These are phyloP conservation scores for Sapria himalayana DNA, from an alignment of 345 rosid species.

Conservation along the genomic window DNA sequence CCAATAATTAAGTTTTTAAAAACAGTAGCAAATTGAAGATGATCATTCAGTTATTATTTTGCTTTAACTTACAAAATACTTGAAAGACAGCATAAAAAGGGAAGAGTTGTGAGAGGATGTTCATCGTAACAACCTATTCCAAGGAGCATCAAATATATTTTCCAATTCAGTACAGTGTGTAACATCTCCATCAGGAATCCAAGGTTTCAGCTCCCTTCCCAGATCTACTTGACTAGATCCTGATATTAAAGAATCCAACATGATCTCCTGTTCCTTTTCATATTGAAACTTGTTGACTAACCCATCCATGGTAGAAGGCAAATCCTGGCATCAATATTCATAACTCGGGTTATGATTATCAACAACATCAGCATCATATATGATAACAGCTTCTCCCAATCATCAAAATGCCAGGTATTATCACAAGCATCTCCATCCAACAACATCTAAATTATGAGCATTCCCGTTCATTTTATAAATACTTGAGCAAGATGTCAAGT, in stretches of 20 bases:
- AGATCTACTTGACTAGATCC: conserved; percentile 28
- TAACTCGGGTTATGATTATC: no score
- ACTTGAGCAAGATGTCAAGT: no score
- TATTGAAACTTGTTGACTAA: conserved; percentile 24
- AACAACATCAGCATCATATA: no score
- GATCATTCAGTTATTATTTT: no score
- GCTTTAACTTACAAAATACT: no score
- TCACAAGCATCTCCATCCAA: not conserved
- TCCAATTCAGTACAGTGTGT: conserved; percentile 47
- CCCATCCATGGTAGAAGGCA: conserved; percentile 46
- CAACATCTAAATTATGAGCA: not conserved
- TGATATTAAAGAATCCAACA: conserved; percentile 68
- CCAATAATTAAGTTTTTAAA: no score
- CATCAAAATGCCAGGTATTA: not conserved
- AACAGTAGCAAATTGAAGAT: no score
- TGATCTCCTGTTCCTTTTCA: conserved; percentile 42
- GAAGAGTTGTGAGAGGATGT: conserved; percentile 7
- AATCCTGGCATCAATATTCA: conserved; percentile 56
- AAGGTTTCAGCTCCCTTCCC: conserved; percentile 60
- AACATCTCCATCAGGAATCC: conserved; percentile 68
- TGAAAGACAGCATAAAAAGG: no score
- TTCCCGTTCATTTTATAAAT: conserved; percentile 5
- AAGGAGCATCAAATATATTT: conserved; percentile 37
- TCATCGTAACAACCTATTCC: conserved; percentile 34
- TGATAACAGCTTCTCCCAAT: no score